These are phyloP conservation scores for Leptosphaerulina australis DNA, from an alignment of 2,329 filamentous ascomycete genomes.

Conservation along the genomic window DNA sequence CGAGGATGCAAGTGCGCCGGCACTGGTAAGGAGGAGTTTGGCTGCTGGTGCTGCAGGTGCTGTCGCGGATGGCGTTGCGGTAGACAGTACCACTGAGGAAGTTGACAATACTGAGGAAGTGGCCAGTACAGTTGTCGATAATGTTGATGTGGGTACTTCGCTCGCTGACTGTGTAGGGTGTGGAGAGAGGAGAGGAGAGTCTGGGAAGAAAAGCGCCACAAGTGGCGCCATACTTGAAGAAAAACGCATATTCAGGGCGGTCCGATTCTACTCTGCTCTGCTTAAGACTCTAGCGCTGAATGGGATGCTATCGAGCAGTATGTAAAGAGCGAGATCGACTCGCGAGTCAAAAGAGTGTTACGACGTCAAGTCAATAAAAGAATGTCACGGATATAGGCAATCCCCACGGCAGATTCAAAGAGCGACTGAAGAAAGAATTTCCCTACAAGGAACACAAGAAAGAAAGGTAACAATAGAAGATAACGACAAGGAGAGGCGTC, in stretches of 20 bases:
- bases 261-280: neutral
- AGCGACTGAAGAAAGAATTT: neutral
- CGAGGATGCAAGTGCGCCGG: slow-evolving; percentile 24
- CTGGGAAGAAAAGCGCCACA: slow-evolving; percentile 13
- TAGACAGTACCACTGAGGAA: neutral
- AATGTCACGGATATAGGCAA: slow-evolving; percentile 10
- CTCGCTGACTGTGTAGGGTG: neutral
- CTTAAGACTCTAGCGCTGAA: neutral
- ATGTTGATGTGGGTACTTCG: neutral
- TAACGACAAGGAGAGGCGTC: neutral
- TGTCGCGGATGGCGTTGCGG: slow-evolving; percentile 1
- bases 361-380: slow-evolving; percentile 11
- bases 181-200: slow-evolving; percentile 1
- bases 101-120: neutral
- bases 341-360: slow-evolving; percentile 7
- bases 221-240: slow-evolving; percentile 6
- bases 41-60: slow-evolving; percentile 7
- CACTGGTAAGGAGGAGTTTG: slow-evolving; percentile 21
- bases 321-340: slow-evolving; percentile 8
- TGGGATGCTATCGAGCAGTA: neutral
- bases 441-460: neutral
- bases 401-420: neutral
- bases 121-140: neutral
- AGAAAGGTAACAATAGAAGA: slow-evolving; percentile 1
- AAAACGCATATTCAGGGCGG: neutral